Base-by-base conservation (phyloP, 116 monocot genomes). In the Iris pallida region DNA sequence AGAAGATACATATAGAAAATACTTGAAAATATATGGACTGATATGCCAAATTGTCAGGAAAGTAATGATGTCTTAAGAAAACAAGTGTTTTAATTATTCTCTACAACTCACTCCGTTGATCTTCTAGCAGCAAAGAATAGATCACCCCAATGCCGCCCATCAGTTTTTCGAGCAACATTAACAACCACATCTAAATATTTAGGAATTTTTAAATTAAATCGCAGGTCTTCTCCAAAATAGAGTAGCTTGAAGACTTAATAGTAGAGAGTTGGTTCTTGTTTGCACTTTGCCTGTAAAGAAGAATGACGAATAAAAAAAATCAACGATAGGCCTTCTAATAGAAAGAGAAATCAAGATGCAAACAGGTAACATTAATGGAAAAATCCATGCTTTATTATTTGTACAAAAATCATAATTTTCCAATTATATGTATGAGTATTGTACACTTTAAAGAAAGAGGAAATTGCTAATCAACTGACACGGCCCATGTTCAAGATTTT, bases 161-260 rank as follows among this genome's bases (percentile, higher is more conserved):
- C 99, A 42, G 99, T 99, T 77, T 99, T 99, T 66, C 99, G 83
- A n/a, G 99, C 99, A 82, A 99, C 99, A 74, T 90, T 93, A 47
- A 99, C 99, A 71, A 93, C 90, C 45, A 99, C 99, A 73, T 99
- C 90, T 42, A 88, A 79, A 77, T 93, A 99, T 77, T 93, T 93
- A 18, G 99, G 75, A 68, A 99, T 93, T 7, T 88, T 66, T 73
- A 81, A n/a, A 99, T 85, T 61, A 99, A 83, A 73, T 88, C 71
- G 55, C 99, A 99, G 5, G 93, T 88, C 73, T 99, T 99, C 69
- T 93, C 90, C 66, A 99, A 84, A 52, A 99, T 83, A 57, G 93
- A 86, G 15, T 46, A 64, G 16, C 68, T 70, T 73, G 79, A 61
- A 42, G 80, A 57, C 45, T 79, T 71, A 6, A 44, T 16, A 45